These are phyloP conservation scores for Leccinum fuscescens DNA, from an alignment of 1,284 basidiomycete species.

Conservation along the genomic window DNA sequence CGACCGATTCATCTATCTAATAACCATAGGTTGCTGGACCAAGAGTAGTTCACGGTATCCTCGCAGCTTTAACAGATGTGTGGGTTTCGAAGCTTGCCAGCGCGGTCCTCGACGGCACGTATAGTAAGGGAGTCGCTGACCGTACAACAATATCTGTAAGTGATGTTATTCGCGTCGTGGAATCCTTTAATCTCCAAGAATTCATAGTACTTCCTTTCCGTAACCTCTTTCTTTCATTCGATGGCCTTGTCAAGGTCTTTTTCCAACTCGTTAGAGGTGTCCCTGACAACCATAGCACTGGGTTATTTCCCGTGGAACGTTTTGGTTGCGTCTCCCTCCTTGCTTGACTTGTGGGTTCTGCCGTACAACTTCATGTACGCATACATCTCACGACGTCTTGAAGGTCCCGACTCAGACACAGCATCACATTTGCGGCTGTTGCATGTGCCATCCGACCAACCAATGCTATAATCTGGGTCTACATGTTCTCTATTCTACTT, in stretches of 20 bases:
- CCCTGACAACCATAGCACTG: conserved; percentile 79
- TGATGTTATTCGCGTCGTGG: conserved; percentile 13
- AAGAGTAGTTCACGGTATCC: conserved; percentile 72
- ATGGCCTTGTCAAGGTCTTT: conserved; percentile 85
- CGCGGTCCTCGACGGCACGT: conserved; percentile 56
- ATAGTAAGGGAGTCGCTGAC: conserved; percentile 28
- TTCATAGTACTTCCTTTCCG: conserved; percentile 73
- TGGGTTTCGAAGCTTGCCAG: conserved; percentile 66
- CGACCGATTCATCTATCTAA: conserved; percentile 2
- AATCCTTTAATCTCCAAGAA: background rate
- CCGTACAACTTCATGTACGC: background rate
- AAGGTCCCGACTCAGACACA: conserved; percentile 34
- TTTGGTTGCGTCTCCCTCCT: conserved; percentile 19
- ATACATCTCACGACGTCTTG: conserved; percentile 14
- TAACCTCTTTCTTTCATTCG: conserved; percentile 85
- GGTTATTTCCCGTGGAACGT: conserved; percentile 75
- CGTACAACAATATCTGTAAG: conserved; percentile 62
- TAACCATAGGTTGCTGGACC: conserved; percentile 61
- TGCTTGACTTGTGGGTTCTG: conserved; percentile 23
- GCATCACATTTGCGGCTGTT: conserved; percentile 63
- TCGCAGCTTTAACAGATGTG: conserved; percentile 84
- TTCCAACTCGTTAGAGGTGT: conserved; percentile 92
- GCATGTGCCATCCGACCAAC: conserved; percentile 86
- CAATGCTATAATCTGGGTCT: conserved; percentile 83
- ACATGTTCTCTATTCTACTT: conserved; percentile 55